phyloP scores from a whole-genome alignment of 2,329 filamentous ascomycete species.

The Lasiodiplodia citricola region DNA sequence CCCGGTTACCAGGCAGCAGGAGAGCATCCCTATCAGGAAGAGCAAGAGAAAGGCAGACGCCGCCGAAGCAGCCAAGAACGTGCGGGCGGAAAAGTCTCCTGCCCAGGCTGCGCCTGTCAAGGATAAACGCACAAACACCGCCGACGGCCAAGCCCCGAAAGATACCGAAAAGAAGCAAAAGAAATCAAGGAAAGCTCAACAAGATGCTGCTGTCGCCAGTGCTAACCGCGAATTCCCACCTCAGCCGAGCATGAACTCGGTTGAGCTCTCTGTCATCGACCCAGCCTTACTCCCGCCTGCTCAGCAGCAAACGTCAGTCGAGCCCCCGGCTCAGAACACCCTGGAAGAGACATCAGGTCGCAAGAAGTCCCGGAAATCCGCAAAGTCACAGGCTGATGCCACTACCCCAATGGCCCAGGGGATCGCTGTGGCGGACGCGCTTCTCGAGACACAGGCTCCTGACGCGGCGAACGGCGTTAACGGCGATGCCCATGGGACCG shows the following conservation, averaged over 20 bases:
- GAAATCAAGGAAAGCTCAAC: constrained; percentile 8
- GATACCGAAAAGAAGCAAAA: constrained; percentile 1
- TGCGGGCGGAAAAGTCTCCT: background rate
- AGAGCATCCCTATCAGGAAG: constrained; percentile 1
- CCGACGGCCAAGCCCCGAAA: background rate
- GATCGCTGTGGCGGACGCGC: background rate
- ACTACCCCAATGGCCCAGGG: background rate
- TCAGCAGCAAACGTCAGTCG: background rate
- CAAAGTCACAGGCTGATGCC: background rate
- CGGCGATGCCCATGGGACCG: background rate
- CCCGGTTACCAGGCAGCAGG: background rate
- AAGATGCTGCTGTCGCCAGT: background rate
- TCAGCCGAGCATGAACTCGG: background rate
- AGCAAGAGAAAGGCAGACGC: constrained; percentile 18
- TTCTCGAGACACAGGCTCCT: background rate
- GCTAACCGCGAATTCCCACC: background rate
- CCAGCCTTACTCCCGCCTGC: constrained; percentile 9
- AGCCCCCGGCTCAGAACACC: background rate
- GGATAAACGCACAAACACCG: background rate
- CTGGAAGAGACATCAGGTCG: background rate
- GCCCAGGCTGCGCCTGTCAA: background rate
- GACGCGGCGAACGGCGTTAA: background rate
- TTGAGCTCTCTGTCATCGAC: constrained; percentile 18
- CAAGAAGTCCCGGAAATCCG: constrained; percentile 23
- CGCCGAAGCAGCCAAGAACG: background rate